Evolutionary conservation across 2,329 filamentous ascomycete genomes (phyloP).

Genomic region (Aspergillus jensenii): DNA sequence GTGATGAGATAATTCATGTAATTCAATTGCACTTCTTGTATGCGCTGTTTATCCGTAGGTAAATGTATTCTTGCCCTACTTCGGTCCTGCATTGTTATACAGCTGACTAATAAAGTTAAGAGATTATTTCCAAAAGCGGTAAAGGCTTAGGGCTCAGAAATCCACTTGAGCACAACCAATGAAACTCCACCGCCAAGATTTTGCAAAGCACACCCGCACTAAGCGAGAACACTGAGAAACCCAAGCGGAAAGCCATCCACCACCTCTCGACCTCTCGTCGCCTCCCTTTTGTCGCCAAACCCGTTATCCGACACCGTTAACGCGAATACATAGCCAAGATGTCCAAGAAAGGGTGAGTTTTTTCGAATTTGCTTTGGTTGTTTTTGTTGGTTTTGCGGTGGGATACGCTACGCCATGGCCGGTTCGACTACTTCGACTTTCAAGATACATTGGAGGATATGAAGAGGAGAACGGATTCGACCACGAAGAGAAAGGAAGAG

Average conservation of each 20-base stretch:
- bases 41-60: neutral
- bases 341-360: constrained; percentile 53
- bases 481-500: neutral
- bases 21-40: neutral
- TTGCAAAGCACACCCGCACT: constrained; percentile 41
- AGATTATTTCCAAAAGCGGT: neutral
- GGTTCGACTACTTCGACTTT: neutral
- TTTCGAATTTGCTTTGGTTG: constrained; percentile 13
- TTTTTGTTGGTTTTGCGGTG: constrained; percentile 16
- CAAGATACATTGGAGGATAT: neutral
- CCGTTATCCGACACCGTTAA: constrained; percentile 38
- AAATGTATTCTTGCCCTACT: neutral
- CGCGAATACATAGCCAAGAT: constrained; percentile 46
- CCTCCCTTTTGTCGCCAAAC: constrained; percentile 29
- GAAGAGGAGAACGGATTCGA: neutral
- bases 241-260: constrained; percentile 19
- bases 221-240: constrained; percentile 39
- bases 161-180: constrained; percentile 25
- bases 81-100: neutral
- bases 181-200: constrained; percentile 38
- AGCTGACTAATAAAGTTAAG: constrained; percentile 7
- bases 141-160: constrained; percentile 41
- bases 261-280: constrained; percentile 28
- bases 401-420: neutral
- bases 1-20: constrained; percentile 4